These are phyloP conservation scores for Herpotrichia juniperi DNA, from an alignment of 2,329 filamentous ascomycete genomes.

Conservation along the genomic window DNA sequence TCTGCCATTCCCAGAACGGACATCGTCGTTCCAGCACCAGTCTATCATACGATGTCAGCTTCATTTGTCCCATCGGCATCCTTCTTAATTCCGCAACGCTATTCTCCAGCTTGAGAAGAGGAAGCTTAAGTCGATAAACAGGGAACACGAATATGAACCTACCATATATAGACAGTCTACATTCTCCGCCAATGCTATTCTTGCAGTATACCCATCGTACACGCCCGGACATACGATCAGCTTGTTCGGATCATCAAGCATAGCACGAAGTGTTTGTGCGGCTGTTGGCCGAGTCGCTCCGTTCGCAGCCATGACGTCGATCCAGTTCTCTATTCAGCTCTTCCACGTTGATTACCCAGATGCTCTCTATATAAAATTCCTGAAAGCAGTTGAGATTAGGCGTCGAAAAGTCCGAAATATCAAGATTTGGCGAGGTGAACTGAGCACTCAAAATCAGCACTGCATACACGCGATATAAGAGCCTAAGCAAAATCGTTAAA, in stretches of 20 bases:
- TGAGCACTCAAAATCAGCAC: no score
- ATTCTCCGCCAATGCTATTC: slow-evolving; percentile 66
- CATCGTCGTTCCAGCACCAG: slow-evolving; percentile 66
- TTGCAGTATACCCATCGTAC: slow-evolving; percentile 70
- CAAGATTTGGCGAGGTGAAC: no score
- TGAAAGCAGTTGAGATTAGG: no score
- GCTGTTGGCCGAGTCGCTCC: slow-evolving; percentile 22
- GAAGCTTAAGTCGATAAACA: not conserved
- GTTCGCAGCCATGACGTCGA: slow-evolving; percentile 12
- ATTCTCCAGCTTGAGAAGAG: not conserved
- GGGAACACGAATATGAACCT: slow-evolving; percentile 19
- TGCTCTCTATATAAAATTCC: not conserved
- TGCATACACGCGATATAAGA: no score
- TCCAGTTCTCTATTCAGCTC: not conserved
- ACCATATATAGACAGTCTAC: slow-evolving; percentile 74
- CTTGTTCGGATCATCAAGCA: slow-evolving; percentile 39
- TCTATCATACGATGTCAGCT: slow-evolving; percentile 46
- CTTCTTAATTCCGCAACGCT: not conserved
- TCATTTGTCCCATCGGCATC: not conserved
- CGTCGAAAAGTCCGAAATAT: no score
- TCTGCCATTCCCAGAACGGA: slow-evolving; percentile 68
- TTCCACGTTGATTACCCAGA: not conserved
- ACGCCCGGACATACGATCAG: slow-evolving; percentile 67
- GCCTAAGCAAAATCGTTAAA: no score
- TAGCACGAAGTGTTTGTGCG: slow-evolving; percentile 36